These are phyloP conservation scores for Coemansia sp. DNA, from an alignment of 192 early-diverging fungal species.

Conservation along the genomic window DNA sequence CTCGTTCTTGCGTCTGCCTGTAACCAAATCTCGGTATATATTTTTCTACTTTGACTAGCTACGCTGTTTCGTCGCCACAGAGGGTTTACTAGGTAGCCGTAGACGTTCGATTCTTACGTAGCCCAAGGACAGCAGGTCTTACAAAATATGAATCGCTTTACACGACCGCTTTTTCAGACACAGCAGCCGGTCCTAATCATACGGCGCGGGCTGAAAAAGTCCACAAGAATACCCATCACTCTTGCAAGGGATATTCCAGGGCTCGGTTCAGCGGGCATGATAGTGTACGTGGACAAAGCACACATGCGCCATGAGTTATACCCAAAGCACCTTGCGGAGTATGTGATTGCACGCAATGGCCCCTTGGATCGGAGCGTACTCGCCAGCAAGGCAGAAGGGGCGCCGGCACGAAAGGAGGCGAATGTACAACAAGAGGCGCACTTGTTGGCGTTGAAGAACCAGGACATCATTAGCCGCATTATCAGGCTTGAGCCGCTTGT, in stretches of 20 bases:
- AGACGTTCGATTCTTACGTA: not conserved
- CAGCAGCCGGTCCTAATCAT: constrained; percentile 18
- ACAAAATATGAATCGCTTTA: constrained; percentile 27
- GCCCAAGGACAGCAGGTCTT: not conserved
- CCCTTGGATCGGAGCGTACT: constrained; percentile 37
- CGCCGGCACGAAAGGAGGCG: not conserved
- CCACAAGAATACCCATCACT: constrained; percentile 36
- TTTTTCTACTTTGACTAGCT: not conserved
- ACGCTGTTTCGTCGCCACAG: not conserved
- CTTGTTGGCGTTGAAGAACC: constrained; percentile 45
- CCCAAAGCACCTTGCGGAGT: constrained; percentile 53
- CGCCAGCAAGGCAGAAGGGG: not conserved
- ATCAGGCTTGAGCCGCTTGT: constrained; percentile 31
- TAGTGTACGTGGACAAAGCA: constrained; percentile 39
- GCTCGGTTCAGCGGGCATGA: constrained; percentile 38
- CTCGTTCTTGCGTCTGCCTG: not conserved
- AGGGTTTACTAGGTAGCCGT: too few species aligned
- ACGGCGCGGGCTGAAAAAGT: constrained; percentile 44
- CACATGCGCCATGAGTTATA: constrained; percentile 55
- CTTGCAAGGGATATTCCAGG: constrained; percentile 42
- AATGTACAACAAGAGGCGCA: constrained; percentile 27
- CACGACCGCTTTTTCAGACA: constrained; percentile 20
- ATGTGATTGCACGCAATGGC: constrained; percentile 33
- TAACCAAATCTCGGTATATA: not conserved
- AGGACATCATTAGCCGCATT: constrained; percentile 29